Evolutionary conservation across 495 filamentous ascomycete genomes (phyloP).

Genomic region (Penicillium herquei): DNA sequence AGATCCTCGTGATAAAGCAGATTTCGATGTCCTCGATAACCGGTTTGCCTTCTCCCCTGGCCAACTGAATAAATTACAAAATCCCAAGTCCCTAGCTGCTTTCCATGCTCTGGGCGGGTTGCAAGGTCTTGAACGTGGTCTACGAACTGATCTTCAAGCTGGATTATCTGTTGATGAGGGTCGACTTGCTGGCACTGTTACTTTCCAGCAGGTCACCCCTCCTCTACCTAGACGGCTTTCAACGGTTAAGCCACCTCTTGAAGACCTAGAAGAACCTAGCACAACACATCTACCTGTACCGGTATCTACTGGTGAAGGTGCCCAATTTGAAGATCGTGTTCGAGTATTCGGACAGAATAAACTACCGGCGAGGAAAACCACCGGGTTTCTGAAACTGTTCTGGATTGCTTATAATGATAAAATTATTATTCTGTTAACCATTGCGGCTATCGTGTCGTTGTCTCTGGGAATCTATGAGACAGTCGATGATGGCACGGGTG

Average conservation of each 20-base stretch:
- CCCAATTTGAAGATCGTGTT: slow-evolving; percentile 61
- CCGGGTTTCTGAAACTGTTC: slow-evolving; percentile 68
- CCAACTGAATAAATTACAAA: slow-evolving; percentile 70
- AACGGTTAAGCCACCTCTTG: slow-evolving; percentile 10
- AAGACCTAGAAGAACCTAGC: neutral
- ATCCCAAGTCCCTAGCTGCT: slow-evolving; percentile 71
- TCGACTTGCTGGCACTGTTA: slow-evolving; percentile 53
- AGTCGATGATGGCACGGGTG: slow-evolving; percentile 40
- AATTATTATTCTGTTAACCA: slow-evolving; percentile 71
- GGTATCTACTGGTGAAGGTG: slow-evolving; percentile 17
- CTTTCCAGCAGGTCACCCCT: slow-evolving; percentile 59
- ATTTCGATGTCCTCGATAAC: slow-evolving; percentile 65
- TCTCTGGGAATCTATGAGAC: slow-evolving; percentile 71
- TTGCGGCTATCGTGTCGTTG: slow-evolving; percentile 70
- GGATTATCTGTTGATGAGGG: slow-evolving; percentile 68
- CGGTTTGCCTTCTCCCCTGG: slow-evolving; percentile 71
- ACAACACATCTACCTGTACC: slow-evolving; percentile 4
- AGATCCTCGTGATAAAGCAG: slow-evolving; percentile 61
- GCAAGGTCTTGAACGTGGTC: slow-evolving; percentile 62
- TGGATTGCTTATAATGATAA: slow-evolving; percentile 90
- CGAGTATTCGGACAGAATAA: slow-evolving; percentile 72
- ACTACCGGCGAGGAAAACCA: slow-evolving; percentile 71
- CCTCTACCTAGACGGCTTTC: slow-evolving; percentile 16
- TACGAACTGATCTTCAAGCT: slow-evolving; percentile 61
- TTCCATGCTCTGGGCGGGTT: slow-evolving; percentile 69